Base-by-base conservation (phyloP, 495 filamentous ascomycete genomes). In the Aspergillus affinis region DNA sequence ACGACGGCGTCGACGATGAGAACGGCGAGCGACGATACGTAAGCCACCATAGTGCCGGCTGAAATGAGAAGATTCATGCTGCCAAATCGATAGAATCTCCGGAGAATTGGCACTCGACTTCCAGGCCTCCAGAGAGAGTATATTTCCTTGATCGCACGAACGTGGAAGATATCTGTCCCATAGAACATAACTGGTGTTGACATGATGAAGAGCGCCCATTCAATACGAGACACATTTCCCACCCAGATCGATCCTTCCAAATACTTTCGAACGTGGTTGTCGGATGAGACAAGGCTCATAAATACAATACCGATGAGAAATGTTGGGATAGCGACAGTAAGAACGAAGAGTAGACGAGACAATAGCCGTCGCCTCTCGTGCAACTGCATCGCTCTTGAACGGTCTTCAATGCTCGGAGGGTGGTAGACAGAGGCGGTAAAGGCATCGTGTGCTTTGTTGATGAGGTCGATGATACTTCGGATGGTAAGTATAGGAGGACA, bases 31-130 rank as follows among this genome's bases (percentile, higher is more conserved):
- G 91, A 96, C 0, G 90, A 84, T 64, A 96, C 78, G 67, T 97
- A 98, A 1, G 93, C 93, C 50, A 97, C 90, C 6, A 85, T 85
- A 0, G 94, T 96, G 9, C 94, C 93, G 15, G 93, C 78, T 10
- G 90, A 95, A 65, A 98, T 90, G 58, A 98, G 81, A 70, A 94
- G 86, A 66, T 97, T 95, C 93, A 98, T 98, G 74, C 92, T 97
- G 15, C 93, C 93, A 65, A 98, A 98, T 15, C 90, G 86, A 64
- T 92, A 93, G 63, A 98, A 92, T 18, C 94, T 79, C 58, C 87
- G 83, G 20, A 90, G 65, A 10, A 96, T 68, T 0, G 93, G 92
- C 3, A 88, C 86, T 9, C 80, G 83, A 70, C 92, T 97, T 48
- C 86, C 83, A n/a, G 74, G 85, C 30, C 90, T 80, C 93, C 93